phyloP scores from a whole-genome alignment of 495 filamentous ascomycete species.

The Rhypophila decipiens region DNA sequence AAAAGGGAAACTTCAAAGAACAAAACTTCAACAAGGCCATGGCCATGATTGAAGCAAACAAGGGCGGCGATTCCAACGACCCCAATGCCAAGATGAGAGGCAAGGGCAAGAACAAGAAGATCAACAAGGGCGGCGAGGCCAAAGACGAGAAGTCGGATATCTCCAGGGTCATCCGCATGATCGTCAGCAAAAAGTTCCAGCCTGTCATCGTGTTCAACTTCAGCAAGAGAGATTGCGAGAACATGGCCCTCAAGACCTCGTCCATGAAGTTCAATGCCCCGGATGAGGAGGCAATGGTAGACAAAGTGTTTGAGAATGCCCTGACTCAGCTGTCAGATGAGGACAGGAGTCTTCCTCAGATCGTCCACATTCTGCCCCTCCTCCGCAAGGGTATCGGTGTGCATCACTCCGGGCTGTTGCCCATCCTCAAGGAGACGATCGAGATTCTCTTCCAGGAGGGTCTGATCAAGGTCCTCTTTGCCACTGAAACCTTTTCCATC shows the following conservation, averaged over 20 bases:
- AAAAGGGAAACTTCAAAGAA: constrained; percentile 90
- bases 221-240: constrained; percentile 93
- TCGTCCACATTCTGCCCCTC: constrained; percentile 83
- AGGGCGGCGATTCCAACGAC: constrained; percentile 77
- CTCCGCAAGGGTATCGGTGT: constrained; percentile 90
- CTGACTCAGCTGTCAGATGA: constrained; percentile 86
- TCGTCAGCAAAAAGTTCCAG: constrained; percentile 91
- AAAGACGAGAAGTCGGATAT: constrained; percentile 67
- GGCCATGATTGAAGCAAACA: constrained; percentile 77
- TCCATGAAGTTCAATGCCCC: constrained; percentile 92
- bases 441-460: constrained; percentile 98
- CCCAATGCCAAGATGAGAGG: constrained; percentile 71
- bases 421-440: constrained; percentile 96
- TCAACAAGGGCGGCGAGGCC: constrained; percentile 76
- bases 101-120: constrained; percentile 82
- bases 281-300: constrained; percentile 91
- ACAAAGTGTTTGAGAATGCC: constrained; percentile 86
- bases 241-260: constrained; percentile 75
- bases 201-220: constrained; percentile 99
- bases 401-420: constrained; percentile 91
- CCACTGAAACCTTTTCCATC: constrained; percentile 97
- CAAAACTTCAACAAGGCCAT: constrained; percentile 97
- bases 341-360: constrained; percentile 80
- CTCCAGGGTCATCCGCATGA: constrained; percentile 96
- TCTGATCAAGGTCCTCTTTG: constrained; percentile 94